These are phyloP conservation scores for Canna indica DNA, from an alignment of 176 grass and related monocot species.

Conservation along the genomic window DNA sequence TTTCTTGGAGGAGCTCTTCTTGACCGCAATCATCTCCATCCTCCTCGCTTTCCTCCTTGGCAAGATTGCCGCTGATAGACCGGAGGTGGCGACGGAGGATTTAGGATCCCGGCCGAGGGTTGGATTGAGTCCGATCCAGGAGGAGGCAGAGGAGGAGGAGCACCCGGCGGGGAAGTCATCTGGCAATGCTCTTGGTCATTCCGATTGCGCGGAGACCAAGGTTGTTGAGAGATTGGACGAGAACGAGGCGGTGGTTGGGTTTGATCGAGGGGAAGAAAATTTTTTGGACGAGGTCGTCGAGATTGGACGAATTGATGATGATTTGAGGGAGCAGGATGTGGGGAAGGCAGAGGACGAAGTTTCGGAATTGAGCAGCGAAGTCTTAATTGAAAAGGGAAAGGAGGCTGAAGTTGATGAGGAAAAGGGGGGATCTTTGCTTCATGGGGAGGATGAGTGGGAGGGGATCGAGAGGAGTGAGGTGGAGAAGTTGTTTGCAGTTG, in stretches of 20 bases:
- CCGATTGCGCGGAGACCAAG: background rate
- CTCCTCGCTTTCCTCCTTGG: slow-evolving; percentile 33
- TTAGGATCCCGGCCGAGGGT: background rate
- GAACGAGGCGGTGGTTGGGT: background rate
- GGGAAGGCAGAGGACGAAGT: background rate
- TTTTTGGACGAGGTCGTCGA: no score
- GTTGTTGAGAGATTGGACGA: background rate
- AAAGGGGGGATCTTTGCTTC: slow-evolving; percentile 13
- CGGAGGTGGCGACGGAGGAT: background rate
- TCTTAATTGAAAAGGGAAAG: background rate
- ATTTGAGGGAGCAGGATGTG: background rate
- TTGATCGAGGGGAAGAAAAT: background rate
- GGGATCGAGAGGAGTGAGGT: slow-evolving; percentile 30
- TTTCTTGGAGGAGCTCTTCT: slow-evolving; percentile 33
- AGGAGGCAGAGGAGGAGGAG: background rate
- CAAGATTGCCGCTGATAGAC: slow-evolving; percentile 8
- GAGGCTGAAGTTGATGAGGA: background rate
- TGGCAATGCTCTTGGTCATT: no score
- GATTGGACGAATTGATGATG: background rate
- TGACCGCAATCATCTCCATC: slow-evolving; percentile 34
- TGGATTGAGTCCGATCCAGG: background rate
- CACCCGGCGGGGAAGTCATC: background rate
- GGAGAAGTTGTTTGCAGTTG: slow-evolving; percentile 31
- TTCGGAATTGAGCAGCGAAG: background rate
- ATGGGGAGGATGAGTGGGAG: slow-evolving; percentile 22